Evolutionary conservation across 1,139 yeast genomes (phyloP).

Genomic region (Maudiozyma humilis): DNA sequence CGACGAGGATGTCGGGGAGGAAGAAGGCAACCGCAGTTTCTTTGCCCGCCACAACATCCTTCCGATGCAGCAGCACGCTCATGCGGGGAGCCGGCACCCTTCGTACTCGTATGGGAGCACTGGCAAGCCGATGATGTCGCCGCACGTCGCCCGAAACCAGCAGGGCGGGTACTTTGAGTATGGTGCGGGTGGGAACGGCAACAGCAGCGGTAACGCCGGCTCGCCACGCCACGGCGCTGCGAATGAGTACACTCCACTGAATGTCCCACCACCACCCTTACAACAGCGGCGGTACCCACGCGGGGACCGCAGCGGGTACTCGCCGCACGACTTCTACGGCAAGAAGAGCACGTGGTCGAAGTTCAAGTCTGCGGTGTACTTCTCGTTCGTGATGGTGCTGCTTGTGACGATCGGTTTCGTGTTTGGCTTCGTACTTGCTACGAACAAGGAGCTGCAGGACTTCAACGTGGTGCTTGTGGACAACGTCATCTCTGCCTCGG

Average conservation of each 20-base stretch:
- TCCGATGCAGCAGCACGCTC: slow-evolving; percentile 1
- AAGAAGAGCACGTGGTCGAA: slow-evolving; percentile 29
- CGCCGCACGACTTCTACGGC: slow-evolving; percentile 48
- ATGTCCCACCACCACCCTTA: not conserved
- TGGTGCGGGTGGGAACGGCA: no score
- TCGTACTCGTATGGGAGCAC: not conserved
- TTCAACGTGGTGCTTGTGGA: slow-evolving; percentile 54
- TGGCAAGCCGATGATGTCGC: not conserved
- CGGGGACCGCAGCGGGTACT: slow-evolving; percentile 40
- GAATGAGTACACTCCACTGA: slow-evolving; percentile 15
- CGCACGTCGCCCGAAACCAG: no score
- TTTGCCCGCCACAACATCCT: slow-evolving; percentile 5
- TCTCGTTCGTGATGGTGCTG: slow-evolving; percentile 44
- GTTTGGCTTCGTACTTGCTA: slow-evolving; percentile 77
- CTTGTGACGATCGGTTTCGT: slow-evolving; percentile 66
- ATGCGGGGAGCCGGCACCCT: slow-evolving; percentile 1
- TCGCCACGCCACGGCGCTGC: slow-evolving; percentile 1
- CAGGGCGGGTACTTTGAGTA: slow-evolving; percentile 2
- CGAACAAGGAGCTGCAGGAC: slow-evolving; percentile 72
- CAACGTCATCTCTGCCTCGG: slow-evolving; percentile 72
- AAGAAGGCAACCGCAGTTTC: slow-evolving; percentile 23
- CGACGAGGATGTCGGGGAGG: slow-evolving; percentile 24
- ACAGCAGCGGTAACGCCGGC: no score
- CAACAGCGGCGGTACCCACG: slow-evolving; percentile 6
- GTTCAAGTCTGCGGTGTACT: slow-evolving; percentile 46